Conservation (phyloP, 2,329 filamentous ascomycete species). For the Fusarium phyllophilum region DNA sequence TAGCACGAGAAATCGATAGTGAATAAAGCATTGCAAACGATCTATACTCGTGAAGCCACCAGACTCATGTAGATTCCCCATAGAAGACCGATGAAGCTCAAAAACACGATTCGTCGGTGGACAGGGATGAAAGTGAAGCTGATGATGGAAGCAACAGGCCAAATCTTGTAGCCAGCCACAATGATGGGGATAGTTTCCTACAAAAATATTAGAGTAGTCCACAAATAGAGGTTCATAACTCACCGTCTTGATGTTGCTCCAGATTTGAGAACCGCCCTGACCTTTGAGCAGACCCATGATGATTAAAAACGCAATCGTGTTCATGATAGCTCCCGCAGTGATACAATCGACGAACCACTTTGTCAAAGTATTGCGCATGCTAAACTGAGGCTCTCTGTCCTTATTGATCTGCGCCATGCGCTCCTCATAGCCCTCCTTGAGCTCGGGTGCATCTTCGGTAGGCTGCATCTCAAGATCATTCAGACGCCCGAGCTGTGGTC, state of each 20-base stretch:
- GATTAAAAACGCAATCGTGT: slow-evolving; percentile 58
- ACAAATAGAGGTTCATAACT: background rate
- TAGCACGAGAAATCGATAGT: too few relatives aligned
- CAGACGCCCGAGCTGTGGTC: slow-evolving; percentile 18
- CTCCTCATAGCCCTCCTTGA: slow-evolving; percentile 37
- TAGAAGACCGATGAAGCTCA: slow-evolving; percentile 59
- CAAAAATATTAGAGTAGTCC: background rate
- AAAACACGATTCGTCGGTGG: slow-evolving; percentile 60
- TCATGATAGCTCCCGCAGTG: slow-evolving; percentile 57
- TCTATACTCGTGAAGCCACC: slow-evolving; percentile 55
- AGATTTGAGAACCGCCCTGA: slow-evolving; percentile 50
- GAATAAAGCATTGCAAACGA: background rate
- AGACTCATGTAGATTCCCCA: slow-evolving; percentile 65
- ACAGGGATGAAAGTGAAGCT: slow-evolving; percentile 62
- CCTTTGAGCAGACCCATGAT: slow-evolving; percentile 60
- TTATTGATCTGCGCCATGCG: slow-evolving; percentile 32
- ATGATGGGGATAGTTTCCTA: slow-evolving; percentile 60
- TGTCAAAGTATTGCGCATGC: slow-evolving; percentile 54
- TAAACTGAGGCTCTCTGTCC: slow-evolving; percentile 47
- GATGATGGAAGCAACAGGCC: slow-evolving; percentile 62
- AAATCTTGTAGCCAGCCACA: slow-evolving; percentile 61
- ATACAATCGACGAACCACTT: slow-evolving; percentile 65
- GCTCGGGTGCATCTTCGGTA: slow-evolving; percentile 38
- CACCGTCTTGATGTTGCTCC: slow-evolving; percentile 52
- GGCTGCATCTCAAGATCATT: slow-evolving; percentile 46